Evolutionary conservation across 2,329 filamentous ascomycete species (phyloP).

Genomic region (Eutypa lata): DNA sequence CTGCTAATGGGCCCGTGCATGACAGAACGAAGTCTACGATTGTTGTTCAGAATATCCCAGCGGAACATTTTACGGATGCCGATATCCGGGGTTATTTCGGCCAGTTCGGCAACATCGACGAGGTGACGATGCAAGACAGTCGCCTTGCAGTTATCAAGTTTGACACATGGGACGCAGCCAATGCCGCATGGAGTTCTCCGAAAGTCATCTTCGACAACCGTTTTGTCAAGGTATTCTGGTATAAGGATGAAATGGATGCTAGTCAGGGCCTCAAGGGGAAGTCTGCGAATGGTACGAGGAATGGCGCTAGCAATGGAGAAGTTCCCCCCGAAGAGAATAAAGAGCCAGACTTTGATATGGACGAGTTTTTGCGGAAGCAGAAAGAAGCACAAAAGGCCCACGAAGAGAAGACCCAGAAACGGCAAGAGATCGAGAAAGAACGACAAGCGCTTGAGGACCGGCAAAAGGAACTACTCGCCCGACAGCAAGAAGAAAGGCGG

Average conservation of each 20-base stretch:
- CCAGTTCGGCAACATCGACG: slow-evolving; percentile 64
- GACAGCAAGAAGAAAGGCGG: slow-evolving; percentile 62
- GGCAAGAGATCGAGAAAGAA: slow-evolving; percentile 59
- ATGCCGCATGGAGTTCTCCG: slow-evolving; percentile 70
- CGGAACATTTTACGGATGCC: slow-evolving; percentile 65
- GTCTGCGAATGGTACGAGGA: slow-evolving; percentile 25
- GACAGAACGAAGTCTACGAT: slow-evolving; percentile 65
- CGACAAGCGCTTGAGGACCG: slow-evolving; percentile 64
- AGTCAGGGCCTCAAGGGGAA: slow-evolving; percentile 24
- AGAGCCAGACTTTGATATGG: slow-evolving; percentile 62
- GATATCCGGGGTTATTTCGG: slow-evolving; percentile 66
- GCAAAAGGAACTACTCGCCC: slow-evolving; percentile 58
- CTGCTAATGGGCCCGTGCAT: slow-evolving; percentile 58
- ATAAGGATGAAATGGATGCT: slow-evolving; percentile 48
- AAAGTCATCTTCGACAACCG: slow-evolving; percentile 82
- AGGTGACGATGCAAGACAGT: slow-evolving; percentile 64
- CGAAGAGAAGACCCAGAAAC: slow-evolving; percentile 62
- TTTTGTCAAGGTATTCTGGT: slow-evolving; percentile 83
- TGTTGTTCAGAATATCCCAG: slow-evolving; percentile 75
- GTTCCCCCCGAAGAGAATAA: slow-evolving; percentile 6
- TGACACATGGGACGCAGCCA: slow-evolving; percentile 62
- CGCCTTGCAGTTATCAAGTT: slow-evolving; percentile 69
- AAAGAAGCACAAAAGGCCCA: slow-evolving; percentile 68
- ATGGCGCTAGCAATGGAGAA: slow-evolving; percentile 23
- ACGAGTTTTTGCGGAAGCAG: slow-evolving; percentile 66